Evolutionary conservation across 345 rosid genomes (phyloP), one percentile per base, ranked within the genome.

Genomic region (Turritis glabra): DNA sequence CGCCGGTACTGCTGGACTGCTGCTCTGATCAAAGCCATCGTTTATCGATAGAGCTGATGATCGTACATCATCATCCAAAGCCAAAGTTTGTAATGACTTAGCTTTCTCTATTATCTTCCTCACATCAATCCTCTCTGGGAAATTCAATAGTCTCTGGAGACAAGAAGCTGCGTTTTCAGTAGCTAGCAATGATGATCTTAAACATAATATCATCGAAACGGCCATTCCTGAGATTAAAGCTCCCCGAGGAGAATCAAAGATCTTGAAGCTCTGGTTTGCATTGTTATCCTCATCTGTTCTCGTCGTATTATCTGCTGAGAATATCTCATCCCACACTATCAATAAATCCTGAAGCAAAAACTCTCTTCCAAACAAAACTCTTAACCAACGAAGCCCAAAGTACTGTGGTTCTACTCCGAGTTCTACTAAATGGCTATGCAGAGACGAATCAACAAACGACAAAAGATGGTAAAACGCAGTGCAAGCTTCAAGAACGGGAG

Each of bases 331-430:
- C 99, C 99, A 95, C 57, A 95, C 77, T 64, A 85, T 65, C 83
- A 95, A 85, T 46, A 95, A 87, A 81, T 85, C 84, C 44, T 69
- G 85, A 68, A 95, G 93, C 18, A 86, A 75, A 79, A 95, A 89
- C 70, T 95, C 99, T 51, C 99, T 88, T 60, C 98, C 98, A 77
- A 89, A 95, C 81, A 92, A 77, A 74, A 95, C 99, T 1, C 99
- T 79, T 63, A 95, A 72, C 99, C 99, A 95, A 46, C 99, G 96
- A 51, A 95, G 94, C 47, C 91, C 88, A 64, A 95, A 95, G 82
- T 95, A 92, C 80, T 95, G 99, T 23, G 99, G 99, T 81, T 95
- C 98, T 72, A 92, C 97, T 66, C 97, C 94, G 11, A 95, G 92
- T 69, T 95, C 97, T 29, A 89, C 86, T 10, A 95, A 88, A 82